Evolutionary conservation across 225 moss, liverwort and hornwort genomes (phyloP).

Genomic region (Straminergon stramineum): DNA sequence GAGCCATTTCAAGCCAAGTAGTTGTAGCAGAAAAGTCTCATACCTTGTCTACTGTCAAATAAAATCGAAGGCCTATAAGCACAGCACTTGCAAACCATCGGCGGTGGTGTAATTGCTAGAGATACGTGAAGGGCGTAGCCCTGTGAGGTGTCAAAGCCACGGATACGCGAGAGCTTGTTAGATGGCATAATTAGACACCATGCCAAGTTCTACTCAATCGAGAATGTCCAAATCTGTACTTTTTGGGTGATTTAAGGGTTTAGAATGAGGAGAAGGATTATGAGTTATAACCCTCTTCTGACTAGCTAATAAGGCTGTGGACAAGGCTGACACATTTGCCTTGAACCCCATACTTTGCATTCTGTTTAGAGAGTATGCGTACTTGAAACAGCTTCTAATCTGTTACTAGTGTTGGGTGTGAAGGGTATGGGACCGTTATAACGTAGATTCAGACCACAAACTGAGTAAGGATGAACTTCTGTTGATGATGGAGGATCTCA

Average conservation of each 20-base stretch:
- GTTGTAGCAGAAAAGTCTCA: background rate
- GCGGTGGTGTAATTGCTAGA: background rate
- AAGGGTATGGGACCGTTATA: slow-evolving; percentile 86
- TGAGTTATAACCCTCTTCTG: background rate
- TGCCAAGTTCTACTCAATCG: background rate
- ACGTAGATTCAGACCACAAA: slow-evolving; percentile 46
- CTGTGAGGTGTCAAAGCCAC: background rate
- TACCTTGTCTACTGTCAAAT: background rate
- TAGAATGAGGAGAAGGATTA: background rate
- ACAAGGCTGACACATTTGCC: background rate
- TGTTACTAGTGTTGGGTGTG: background rate
- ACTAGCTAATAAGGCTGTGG: background rate
- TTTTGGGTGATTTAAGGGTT: background rate
- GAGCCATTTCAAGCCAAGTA: background rate
- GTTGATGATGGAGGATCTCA: slow-evolving; percentile 84
- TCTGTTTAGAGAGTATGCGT: background rate
- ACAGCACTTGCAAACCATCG: background rate
- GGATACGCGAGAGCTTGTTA: background rate
- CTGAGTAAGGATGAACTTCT: slow-evolving; percentile 61
- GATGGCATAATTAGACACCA: background rate
- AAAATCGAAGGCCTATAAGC: background rate
- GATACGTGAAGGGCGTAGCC: background rate
- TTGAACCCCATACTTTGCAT: background rate
- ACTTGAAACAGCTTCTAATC: background rate
- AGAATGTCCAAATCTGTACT: background rate